These are phyloP conservation scores for Ampelomyces quisqualis DNA, from an alignment of 2,329 filamentous ascomycete species.

Conservation along the genomic window DNA sequence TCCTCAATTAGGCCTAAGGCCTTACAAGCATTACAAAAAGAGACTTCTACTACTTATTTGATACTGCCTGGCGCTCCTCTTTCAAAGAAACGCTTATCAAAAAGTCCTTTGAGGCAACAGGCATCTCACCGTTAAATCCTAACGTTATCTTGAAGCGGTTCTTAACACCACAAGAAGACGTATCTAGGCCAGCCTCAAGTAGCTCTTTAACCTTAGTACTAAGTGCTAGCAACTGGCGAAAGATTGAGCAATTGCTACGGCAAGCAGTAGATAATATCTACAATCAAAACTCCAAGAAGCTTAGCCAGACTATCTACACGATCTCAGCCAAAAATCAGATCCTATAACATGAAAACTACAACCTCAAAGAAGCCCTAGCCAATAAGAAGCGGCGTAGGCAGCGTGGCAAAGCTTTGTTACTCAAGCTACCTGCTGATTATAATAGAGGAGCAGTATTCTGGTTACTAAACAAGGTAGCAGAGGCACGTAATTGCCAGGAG, in stretches of 20 bases:
- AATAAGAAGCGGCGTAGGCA: slow-evolving; percentile 13
- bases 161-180: not conserved
- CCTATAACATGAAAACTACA: slow-evolving; percentile 5
- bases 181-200: not conserved
- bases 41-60: slow-evolving; percentile 13
- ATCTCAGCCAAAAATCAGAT: slow-evolving; percentile 7
- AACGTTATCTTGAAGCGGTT: not conserved
- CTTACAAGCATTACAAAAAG: slow-evolving; percentile 7
- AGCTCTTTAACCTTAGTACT: slow-evolving; percentile 4
- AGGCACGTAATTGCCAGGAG: too few species aligned
- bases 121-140: slow-evolving; percentile 8
- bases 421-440: too few species aligned
- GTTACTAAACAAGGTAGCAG: too few species aligned
- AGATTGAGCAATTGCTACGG: slow-evolving; percentile 5
- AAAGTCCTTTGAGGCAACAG: slow-evolving; percentile 7
- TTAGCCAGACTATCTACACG: slow-evolving; percentile 5
- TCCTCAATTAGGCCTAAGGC: not conserved
- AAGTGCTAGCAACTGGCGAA: slow-evolving; percentile 6
- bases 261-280: not conserved
- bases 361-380: slow-evolving; percentile 1
- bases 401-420: slow-evolving; percentile 36
- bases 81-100: slow-evolving; percentile 6
- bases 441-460: too few species aligned
- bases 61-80: slow-evolving; percentile 5
- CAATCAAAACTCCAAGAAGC: slow-evolving; percentile 3